Percentiles rank a stretch among this genome's conserved stretches.
These are phyloP conservation scores for Wickerhamomyces hampshirensis DNA, from an alignment of 805 yeast species.

Conservation along the genomic window DNA sequence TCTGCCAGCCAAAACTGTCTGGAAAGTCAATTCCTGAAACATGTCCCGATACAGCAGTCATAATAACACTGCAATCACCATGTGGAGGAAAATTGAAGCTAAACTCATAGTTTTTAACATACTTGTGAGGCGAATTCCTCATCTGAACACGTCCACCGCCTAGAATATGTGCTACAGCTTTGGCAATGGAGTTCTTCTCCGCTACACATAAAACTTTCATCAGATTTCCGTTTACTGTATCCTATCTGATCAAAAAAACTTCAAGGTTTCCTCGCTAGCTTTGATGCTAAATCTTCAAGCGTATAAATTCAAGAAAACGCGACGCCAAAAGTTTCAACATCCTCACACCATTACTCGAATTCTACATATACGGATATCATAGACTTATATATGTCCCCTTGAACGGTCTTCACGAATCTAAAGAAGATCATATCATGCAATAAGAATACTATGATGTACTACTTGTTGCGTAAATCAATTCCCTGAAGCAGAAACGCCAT, in stretches of 20 bases:
- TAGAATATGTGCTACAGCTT: constrained; percentile 67
- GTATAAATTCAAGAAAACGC: no score
- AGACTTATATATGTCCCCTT: no score
- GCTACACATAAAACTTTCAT: constrained; percentile 92
- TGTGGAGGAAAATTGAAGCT: constrained; percentile 53
- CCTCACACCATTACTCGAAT: neutral
- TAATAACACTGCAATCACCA: constrained; percentile 74
- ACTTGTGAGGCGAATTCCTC: constrained; percentile 50
- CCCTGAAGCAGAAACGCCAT: no score
- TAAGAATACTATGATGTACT: no score
- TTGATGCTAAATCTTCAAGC: no score
- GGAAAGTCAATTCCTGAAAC: constrained; percentile 63
- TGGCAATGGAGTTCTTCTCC: constrained; percentile 93
- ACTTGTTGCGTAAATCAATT: no score
- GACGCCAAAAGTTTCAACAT: neutral
- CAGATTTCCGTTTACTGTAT: no score
- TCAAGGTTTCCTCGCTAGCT: neutral
- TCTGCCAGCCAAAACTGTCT: constrained; percentile 49
- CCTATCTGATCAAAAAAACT: neutral
- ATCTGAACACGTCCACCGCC: constrained; percentile 62
- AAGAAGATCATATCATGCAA: no score
- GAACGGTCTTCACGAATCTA: no score
- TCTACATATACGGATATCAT: no score
- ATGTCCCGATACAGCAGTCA: constrained; percentile 94
- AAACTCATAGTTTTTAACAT: constrained; percentile 77